Conservation (phyloP, 148 eudicot genomes). For the Fagopyrum tataricum region DNA sequence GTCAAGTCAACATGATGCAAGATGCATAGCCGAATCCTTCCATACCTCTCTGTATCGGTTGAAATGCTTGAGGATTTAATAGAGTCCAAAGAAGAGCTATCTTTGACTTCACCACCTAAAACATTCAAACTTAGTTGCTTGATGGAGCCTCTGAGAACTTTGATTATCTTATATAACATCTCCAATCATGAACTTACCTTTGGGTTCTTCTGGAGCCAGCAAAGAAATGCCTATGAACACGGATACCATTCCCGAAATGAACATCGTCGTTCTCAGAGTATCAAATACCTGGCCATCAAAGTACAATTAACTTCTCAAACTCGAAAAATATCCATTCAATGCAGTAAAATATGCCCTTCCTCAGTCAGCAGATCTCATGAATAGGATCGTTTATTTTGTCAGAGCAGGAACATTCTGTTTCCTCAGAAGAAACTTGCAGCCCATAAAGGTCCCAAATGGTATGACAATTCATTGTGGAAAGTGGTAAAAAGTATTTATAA, state of each 20-base stretch:
- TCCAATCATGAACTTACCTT: conserved; percentile 46
- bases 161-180: not conserved
- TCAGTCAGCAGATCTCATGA: not conserved
- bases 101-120: conserved; percentile 75
- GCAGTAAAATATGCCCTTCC: not conserved
- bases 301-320: not conserved
- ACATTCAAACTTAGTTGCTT: conserved; percentile 14
- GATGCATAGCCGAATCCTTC: not conserved
- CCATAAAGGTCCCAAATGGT: not conserved
- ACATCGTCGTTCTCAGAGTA: conserved; percentile 78
- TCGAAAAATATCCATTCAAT: not conserved
- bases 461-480: not conserved
- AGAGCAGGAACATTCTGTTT: not conserved
- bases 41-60: conserved; percentile 64
- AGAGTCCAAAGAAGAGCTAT: conserved; percentile 44
- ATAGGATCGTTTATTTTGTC: not conserved
- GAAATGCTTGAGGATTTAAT: conserved; percentile 39
- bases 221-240: conserved; percentile 92
- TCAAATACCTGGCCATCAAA: conserved; percentile 56
- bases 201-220: conserved; percentile 88
- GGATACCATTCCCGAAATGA: conserved; percentile 80
- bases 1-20: not conserved
- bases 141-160: not conserved
- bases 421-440: not conserved
- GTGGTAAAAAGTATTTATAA: not conserved